These are phyloP conservation scores for Telfairia occidentalis DNA, from an alignment of 331 rosid species.

Conservation along the genomic window DNA sequence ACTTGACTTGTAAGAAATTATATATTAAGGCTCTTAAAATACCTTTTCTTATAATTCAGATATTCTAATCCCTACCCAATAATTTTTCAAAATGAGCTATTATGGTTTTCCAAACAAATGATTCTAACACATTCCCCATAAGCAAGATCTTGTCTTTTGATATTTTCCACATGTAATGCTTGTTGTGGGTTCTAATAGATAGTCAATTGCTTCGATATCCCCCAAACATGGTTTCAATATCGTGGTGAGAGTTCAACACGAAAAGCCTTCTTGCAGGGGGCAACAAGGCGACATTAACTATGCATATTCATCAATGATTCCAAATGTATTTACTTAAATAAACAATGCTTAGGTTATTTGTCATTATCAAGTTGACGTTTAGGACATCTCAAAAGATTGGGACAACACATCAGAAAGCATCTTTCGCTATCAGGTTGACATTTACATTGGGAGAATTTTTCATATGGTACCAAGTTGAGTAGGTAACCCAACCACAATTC, in stretches of 20 bases:
- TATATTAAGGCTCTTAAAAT: not conserved
- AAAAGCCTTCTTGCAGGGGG: too few relatives aligned
- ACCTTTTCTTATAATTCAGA: too few relatives aligned
- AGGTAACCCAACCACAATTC: not conserved
- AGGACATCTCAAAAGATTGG: not conserved
- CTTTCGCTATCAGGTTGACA: not conserved
- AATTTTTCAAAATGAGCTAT: too few relatives aligned
- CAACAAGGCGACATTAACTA: too few relatives aligned
- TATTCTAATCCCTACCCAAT: too few relatives aligned
- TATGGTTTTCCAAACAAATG: not conserved
- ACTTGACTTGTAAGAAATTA: not conserved
- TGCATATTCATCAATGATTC: too few relatives aligned
- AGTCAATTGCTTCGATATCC: not conserved
- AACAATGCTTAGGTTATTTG: not conserved
- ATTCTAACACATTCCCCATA: not conserved
- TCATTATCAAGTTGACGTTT: not conserved
- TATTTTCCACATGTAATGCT: not conserved
- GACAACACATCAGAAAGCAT: not conserved
- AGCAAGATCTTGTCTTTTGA: not conserved
- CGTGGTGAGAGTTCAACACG: not conserved
- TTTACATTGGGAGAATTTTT: not conserved
- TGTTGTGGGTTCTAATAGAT: not conserved
- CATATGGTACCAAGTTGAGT: not conserved
- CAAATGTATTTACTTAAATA: not conserved
- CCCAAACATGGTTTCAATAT: not conserved